Conservation (phyloP, 2,329 filamentous ascomycete species). For the Plectosphaerella cucumerina region DNA sequence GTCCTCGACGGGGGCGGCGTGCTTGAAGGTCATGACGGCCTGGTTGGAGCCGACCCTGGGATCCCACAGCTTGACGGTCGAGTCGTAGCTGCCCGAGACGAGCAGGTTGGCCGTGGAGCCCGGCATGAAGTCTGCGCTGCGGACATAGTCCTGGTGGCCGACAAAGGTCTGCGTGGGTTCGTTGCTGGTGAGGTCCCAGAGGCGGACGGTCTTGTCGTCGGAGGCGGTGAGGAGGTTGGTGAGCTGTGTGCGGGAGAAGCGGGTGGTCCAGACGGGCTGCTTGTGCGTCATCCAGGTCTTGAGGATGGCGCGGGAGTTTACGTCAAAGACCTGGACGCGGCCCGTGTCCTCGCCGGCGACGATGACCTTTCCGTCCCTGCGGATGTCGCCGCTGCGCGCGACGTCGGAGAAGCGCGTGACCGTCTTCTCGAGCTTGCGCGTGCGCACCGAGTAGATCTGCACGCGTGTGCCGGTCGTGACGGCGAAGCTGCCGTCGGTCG, state of each 20-base stretch:
- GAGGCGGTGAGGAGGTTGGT: slow-evolving; percentile 85
- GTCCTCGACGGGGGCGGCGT: slow-evolving; percentile 81
- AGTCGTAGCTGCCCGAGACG: slow-evolving; percentile 90
- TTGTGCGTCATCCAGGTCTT: slow-evolving; percentile 95
- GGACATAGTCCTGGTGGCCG: slow-evolving; percentile 90
- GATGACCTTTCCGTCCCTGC: slow-evolving; percentile 82
- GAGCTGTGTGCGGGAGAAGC: slow-evolving; percentile 84
- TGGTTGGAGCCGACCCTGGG: slow-evolving; percentile 63
- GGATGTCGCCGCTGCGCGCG: slow-evolving; percentile 83
- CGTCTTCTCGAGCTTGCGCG: slow-evolving; percentile 86
- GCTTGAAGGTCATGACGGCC: slow-evolving; percentile 89
- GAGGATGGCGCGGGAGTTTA: slow-evolving; percentile 80
- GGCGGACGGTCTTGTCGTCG: slow-evolving; percentile 85
- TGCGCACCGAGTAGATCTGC: slow-evolving; percentile 90
- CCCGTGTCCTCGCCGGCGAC: slow-evolving; percentile 90
- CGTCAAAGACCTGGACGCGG: slow-evolving; percentile 91
- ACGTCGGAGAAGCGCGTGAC: slow-evolving; percentile 92
- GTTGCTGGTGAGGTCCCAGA: slow-evolving; percentile 89
- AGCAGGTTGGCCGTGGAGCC: slow-evolving; percentile 68
- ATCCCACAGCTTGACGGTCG: slow-evolving; percentile 92
- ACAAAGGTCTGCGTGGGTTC: slow-evolving; percentile 72
- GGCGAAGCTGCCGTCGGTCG: slow-evolving; percentile 71
- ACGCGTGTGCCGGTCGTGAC: slow-evolving; percentile 93
- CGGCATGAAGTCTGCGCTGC: slow-evolving; percentile 82
- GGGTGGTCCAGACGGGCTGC: slow-evolving; percentile 87